Conservation (phyloP, 169 alveolate genomes). For the Theileria orientalis region DNA sequence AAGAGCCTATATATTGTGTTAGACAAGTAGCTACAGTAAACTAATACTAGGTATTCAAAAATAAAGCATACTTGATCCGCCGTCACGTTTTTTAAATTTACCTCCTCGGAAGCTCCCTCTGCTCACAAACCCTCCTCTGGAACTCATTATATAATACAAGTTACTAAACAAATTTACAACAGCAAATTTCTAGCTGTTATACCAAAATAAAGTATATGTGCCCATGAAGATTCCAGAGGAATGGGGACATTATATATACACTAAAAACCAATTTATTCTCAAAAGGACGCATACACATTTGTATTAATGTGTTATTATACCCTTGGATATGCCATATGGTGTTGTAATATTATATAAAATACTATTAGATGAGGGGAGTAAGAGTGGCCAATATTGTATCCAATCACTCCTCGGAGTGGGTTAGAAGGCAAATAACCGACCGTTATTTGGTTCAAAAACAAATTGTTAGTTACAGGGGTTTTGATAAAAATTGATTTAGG, state of each 20-base stretch:
- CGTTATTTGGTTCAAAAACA: constrained; percentile 70
- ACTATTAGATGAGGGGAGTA: constrained; percentile 36
- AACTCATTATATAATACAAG: not conserved
- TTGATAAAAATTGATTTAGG: constrained; percentile 22
- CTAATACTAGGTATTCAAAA: not conserved
- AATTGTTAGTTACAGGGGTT: constrained; percentile 12
- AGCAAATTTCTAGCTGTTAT: not conserved
- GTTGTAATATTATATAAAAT: no score
- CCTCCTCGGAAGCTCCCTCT: not conserved
- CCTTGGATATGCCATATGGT: no score
- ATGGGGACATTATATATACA: not conserved
- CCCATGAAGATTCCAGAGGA: not conserved
- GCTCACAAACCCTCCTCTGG: not conserved
- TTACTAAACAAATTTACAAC: not conserved
- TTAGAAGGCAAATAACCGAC: constrained; percentile 75
- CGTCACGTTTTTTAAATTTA: constrained; percentile 2
- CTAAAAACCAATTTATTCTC: not conserved
- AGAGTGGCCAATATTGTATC: constrained; percentile 55
- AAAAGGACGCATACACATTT: not conserved
- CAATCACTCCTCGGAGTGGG: constrained; percentile 74
- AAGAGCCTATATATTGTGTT: not conserved
- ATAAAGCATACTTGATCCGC: not conserved
- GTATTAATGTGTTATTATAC: not conserved
- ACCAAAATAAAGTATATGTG: not conserved
- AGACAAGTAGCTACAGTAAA: not conserved